A percentile compares a stretch with the other conserved stretches of the same genome.
These are phyloP conservation scores for Neurospora tetrasperma DNA, from an alignment of 495 filamentous ascomycete species.

Conservation along the genomic window DNA sequence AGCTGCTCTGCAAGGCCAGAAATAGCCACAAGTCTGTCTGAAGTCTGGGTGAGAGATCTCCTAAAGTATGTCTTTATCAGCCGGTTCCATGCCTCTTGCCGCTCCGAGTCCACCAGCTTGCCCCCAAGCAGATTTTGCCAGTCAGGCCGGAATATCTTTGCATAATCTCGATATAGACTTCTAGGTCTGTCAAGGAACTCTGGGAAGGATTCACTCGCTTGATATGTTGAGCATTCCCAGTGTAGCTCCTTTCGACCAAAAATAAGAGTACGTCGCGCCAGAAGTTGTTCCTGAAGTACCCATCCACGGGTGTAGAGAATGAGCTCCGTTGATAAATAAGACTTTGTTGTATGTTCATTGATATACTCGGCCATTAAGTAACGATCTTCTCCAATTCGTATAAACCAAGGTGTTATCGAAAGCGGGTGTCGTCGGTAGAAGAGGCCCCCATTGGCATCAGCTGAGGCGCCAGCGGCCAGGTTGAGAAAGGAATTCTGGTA, in stretches of 20 bases:
- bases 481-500: slow-evolving; percentile 11
- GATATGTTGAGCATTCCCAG: slow-evolving; percentile 18
- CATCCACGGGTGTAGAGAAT: slow-evolving; percentile 15
- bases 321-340: not conserved
- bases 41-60: not conserved
- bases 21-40: not conserved
- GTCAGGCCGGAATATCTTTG: not conserved
- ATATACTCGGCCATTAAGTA: too few relatives aligned
- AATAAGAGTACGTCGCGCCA: slow-evolving; percentile 14
- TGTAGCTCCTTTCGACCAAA: slow-evolving; percentile 14
- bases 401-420: not conserved
- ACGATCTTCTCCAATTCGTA: not conserved
- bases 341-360: too few relatives aligned
- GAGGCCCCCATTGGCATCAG: not conserved
- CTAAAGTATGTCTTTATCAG: not conserved
- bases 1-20: not conserved
- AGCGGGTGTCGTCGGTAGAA: not conserved
- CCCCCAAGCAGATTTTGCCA: not conserved
- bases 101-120: not conserved
- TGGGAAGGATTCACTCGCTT: not conserved
- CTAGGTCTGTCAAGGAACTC: too few relatives aligned
- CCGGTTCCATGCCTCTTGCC: not conserved
- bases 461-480: slow-evolving; percentile 6
- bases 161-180: too few relatives aligned
- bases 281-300: slow-evolving; percentile 23